Base-by-base conservation (phyloP, 768 basidiomycete species). In the Pulveroboletus frians region DNA sequence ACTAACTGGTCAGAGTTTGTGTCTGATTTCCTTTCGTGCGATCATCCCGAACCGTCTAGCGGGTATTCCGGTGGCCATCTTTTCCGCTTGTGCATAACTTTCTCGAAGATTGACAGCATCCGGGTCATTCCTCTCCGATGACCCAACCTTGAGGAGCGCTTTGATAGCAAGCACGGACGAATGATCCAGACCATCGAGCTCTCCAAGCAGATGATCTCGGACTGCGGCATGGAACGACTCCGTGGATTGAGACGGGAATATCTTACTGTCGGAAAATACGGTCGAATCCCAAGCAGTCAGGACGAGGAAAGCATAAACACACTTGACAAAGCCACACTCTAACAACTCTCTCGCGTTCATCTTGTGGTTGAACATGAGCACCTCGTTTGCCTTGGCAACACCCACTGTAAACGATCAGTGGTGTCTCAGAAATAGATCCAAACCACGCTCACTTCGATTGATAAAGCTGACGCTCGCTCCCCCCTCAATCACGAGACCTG, bases 391-490 rank as follows among this genome's bases (percentile, higher is more conserved):
- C 55, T 77, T 79, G 13, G 77, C 76, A 21, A 81, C 60, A 14
- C 85, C 85, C 80, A 86, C 85, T 87, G 46, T n/a, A 13, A 18
- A 49, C 15, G 11, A 23, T 48, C 15, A 3, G 39, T 45, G 21
- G 43, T 32, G 37, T 10, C 5, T 39, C n/a, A 39, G 31, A 2
- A 1, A 17, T 26, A 4, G 1, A 32, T 35, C 10, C 14, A 41
- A 34, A 49, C n/a, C 9, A 36, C 27, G 43, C 78, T 55, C 61
- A 83, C 85, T 81, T 60, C 78, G 69, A 53, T 85, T 84, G 26
- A 80, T 72, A 54, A 88, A 87, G 49, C 69, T 80, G 27, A 81
- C 83, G 47, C 84, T 86, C 4, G 85, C 76, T 8, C 85, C 84
- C 5, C 79, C 85, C 58, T 88, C 86, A 2, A 80, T 71, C 37